Evolutionary conservation across 345 rosid genomes (phyloP), one percentile per base, ranked within the genome.

Genomic region (Eucalyptus sp.): DNA sequence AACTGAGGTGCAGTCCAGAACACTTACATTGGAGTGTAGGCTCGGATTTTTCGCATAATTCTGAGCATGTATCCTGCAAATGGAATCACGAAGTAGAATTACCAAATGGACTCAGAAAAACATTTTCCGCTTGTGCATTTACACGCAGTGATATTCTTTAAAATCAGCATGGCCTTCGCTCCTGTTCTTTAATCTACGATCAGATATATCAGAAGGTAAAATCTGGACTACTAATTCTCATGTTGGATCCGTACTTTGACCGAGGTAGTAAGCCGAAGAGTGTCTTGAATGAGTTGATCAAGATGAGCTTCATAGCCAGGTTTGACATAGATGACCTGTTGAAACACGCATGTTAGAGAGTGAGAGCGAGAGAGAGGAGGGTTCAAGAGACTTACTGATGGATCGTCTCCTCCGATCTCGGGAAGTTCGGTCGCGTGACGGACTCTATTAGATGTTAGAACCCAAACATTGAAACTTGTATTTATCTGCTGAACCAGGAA

Each of bases 271-370:
- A 97, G 96, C 80, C 96, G 92, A 91, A 97, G 91, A 22, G 98
- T 94, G 86, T 97, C 99, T 68, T 93, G 94, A 87, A 97, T 87
- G 50, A 97, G 93, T 44, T 98, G 93, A 91, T 97, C 99, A 86
- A 96, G 95, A 58, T 95, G 90, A 85, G 96, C 99, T 95, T 95
- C 96, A 66, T 89, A 84, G 76, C 99, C 97, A 25, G 98, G 97
- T 89, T 91, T 97, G 91, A 97, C 98, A 88, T 96, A 97, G 51
- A 97, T 96, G 37, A 96, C 99, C 99, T 97, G 94, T 92, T 81
- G 17, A 85, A 50, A 46, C 51, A 46, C 0, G 27, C 20, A 51
- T 24, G 37, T 81, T 80, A 15, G 54, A 50, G 56, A 44, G 12
- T 5, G 48, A 48, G 15, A 49, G 16, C 27, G 7, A 86, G 22